Percentiles rank a stretch among this genome's conserved stretches.
These are phyloP conservation scores for Stereocaulon alpinum DNA, from an alignment of 495 filamentous ascomycete genomes.

Conservation along the genomic window DNA sequence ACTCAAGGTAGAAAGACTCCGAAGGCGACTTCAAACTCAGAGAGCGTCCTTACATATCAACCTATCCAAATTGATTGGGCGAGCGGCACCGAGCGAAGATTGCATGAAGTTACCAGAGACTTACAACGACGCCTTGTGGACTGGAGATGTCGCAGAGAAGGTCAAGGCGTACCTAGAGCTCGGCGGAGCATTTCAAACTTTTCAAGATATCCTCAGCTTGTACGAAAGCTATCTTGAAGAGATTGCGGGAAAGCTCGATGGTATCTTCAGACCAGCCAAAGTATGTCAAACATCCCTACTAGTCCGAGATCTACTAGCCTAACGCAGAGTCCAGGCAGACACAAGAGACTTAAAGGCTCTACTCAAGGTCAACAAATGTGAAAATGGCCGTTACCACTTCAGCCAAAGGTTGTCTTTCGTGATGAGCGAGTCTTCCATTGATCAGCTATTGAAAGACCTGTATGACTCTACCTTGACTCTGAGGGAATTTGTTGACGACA, in stretches of 20 bases:
- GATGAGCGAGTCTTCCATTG: background rate
- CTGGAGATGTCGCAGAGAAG: background rate
- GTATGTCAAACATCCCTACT: background rate
- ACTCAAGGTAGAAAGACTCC: background rate
- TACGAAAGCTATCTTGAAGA: constrained; percentile 2
- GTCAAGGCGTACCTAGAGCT: background rate
- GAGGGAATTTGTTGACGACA: background rate
- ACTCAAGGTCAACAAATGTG: background rate
- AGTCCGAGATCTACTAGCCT: no score
- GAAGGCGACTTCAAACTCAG: background rate
- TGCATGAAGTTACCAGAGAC: background rate
- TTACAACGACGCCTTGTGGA: background rate
- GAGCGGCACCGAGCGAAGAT: background rate
- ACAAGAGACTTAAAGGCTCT: constrained; percentile 1
- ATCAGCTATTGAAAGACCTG: background rate
- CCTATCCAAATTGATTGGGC: background rate
- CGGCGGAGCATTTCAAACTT: background rate
- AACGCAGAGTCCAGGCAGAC: background rate
- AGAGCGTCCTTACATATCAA: background rate
- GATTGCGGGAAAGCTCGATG: background rate
- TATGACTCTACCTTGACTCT: no score
- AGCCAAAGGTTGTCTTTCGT: background rate
- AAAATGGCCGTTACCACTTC: background rate
- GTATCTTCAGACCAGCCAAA: background rate
- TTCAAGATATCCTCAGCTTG: background rate